Evolutionary conservation across 1,139 yeast genomes (phyloP).

Genomic region (Candida sojae): DNA sequence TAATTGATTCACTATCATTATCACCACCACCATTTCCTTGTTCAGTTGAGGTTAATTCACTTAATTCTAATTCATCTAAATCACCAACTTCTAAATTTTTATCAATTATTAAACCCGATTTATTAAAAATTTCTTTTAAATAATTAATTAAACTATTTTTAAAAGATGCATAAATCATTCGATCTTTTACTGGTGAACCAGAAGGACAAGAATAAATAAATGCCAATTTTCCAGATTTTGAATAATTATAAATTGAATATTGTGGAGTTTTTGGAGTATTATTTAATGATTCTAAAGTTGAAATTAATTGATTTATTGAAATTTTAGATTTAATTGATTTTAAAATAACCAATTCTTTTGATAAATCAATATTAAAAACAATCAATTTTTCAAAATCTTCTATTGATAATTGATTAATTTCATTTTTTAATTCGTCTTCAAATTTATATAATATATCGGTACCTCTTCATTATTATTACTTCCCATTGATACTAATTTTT

Average conservation of each 20-base stretch:
- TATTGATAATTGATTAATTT: conserved; percentile 21
- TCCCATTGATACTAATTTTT: conserved; percentile 40
- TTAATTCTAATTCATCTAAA: conserved; percentile 59
- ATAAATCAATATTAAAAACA: conserved; percentile 33
- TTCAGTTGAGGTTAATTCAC: conserved; percentile 24
- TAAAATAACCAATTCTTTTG: conserved; percentile 29
- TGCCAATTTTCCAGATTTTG: conserved; percentile 27
- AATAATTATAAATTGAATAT: conserved; percentile 57
- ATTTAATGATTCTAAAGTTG: conserved; percentile 19
- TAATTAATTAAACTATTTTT: conserved; percentile 65
- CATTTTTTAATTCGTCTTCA: conserved; percentile 23
- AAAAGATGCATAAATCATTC: conserved; percentile 91
- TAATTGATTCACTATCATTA: conserved; percentile 17
- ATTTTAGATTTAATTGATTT: conserved; percentile 18
- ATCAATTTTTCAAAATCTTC: conserved; percentile 21
- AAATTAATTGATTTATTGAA: conserved; percentile 21
- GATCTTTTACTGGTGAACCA: conserved; percentile 82
- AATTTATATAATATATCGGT: conserved; percentile 30
- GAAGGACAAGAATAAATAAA: conserved; percentile 91
- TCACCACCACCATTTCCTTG: neutral
- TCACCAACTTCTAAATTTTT: conserved; percentile 69
- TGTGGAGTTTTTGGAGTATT: conserved; percentile 26
- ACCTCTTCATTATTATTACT: neutral
- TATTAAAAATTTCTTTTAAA: conserved; percentile 30
- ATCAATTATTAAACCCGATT: conserved; percentile 20